Percentiles rank a stretch among this genome's conserved stretches.
Evolutionary conservation across 805 yeast species (phyloP).

Genomic region (Scheffersomyces spartinae): DNA sequence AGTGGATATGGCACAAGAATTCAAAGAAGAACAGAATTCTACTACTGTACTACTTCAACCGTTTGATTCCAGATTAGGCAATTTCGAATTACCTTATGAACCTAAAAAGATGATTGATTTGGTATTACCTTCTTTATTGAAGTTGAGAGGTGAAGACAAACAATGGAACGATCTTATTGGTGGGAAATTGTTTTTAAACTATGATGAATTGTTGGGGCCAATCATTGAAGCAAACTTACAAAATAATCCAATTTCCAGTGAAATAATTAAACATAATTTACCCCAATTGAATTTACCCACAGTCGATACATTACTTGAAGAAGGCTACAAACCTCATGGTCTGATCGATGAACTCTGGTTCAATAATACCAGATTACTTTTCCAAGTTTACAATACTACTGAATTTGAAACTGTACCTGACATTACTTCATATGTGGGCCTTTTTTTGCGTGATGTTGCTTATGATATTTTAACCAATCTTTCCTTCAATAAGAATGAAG

Average conservation of each 20-base stretch:
- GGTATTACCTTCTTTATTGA: constrained; percentile 38
- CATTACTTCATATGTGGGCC: constrained; percentile 25
- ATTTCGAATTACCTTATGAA: constrained; percentile 35
- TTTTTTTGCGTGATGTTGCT: constrained; percentile 63
- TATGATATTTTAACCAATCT: constrained; percentile 66
- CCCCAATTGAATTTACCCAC: constrained; percentile 28
- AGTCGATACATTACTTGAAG: constrained; percentile 7
- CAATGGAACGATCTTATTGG: neutral
- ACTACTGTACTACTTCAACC: constrained; percentile 19
- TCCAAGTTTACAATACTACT: constrained; percentile 47
- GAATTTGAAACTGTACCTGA: constrained; percentile 49
- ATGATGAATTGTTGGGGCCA: constrained; percentile 18
- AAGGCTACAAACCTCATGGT: constrained; percentile 13
- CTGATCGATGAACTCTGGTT: constrained; percentile 55
- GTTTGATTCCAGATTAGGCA: constrained; percentile 20
- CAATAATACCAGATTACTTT: constrained; percentile 41
- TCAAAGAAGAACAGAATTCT: constrained; percentile 11
- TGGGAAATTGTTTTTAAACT: constrained; percentile 20
- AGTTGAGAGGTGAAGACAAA: constrained; percentile 21
- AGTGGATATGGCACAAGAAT: constrained; percentile 32
- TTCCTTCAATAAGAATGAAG: constrained; percentile 84
- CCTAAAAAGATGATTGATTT: constrained; percentile 37
- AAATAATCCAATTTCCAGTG: constrained; percentile 25
- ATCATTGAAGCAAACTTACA: constrained; percentile 20
- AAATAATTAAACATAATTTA: constrained; percentile 26